A percentile compares a stretch with the other conserved stretches of the same genome.
phyloP scores from a whole-genome alignment of 2,329 filamentous ascomycete genomes.

The Cladosporium oxysporum region DNA sequence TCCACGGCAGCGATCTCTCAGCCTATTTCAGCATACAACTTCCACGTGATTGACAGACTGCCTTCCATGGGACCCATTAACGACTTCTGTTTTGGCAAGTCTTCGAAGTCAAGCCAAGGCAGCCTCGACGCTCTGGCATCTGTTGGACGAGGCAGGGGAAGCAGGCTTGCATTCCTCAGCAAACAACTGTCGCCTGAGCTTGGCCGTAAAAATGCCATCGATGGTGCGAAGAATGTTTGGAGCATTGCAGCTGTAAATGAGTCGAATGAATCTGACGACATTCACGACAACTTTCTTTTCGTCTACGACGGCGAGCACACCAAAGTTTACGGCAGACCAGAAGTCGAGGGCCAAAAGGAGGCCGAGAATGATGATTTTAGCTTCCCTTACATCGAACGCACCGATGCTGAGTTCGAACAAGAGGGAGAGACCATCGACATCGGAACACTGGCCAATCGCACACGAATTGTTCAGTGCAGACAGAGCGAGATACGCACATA shows the following conservation, averaged over 20 bases:
- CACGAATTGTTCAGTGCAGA: slow-evolving; percentile 82
- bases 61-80: slow-evolving; percentile 78
- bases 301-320: slow-evolving; percentile 34
- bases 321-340: slow-evolving; percentile 28
- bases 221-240: slow-evolving; percentile 77
- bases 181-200: slow-evolving; percentile 74
- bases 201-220: slow-evolving; percentile 69
- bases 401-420: slow-evolving; percentile 86
- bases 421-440: slow-evolving; percentile 86
- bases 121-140: slow-evolving; percentile 56
- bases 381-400: slow-evolving; percentile 51
- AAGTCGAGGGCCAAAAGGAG: slow-evolving; percentile 18
- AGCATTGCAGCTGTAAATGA: slow-evolving; percentile 56
- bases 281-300: slow-evolving; percentile 33
- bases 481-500: slow-evolving; percentile 87
- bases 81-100: slow-evolving; percentile 68
- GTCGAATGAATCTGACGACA: slow-evolving; percentile 18
- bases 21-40: slow-evolving; percentile 62
- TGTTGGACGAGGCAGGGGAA: slow-evolving; percentile 65
- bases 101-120: slow-evolving; percentile 41
- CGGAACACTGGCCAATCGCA: slow-evolving; percentile 76
- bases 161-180: slow-evolving; percentile 74
- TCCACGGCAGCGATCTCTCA: slow-evolving; percentile 49
- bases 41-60: slow-evolving; percentile 75
- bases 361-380: slow-evolving; percentile 18